phyloP scores from a whole-genome alignment of 73 alveolate species.

The Uronychia binucleata region DNA sequence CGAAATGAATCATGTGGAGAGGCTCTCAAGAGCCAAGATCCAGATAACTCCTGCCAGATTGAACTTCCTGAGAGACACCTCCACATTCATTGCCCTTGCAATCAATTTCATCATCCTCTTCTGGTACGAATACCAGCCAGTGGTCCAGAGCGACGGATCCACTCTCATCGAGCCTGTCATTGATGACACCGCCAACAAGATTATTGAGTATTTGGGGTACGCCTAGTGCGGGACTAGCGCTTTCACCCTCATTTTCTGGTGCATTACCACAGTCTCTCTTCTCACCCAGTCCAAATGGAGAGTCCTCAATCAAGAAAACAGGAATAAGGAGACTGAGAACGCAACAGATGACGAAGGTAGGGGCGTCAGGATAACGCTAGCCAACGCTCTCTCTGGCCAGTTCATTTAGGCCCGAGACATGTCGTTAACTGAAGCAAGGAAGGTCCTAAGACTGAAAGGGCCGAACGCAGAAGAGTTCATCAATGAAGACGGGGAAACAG shows the following conservation, averaged over 20 bases:
- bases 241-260: neutral
- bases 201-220: neutral
- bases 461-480: slow-evolving; percentile 58
- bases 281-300: slow-evolving; percentile 34
- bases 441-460: slow-evolving; percentile 46
- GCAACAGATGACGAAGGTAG: slow-evolving; percentile 7
- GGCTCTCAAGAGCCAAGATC: slow-evolving; percentile 35
- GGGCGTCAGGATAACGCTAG: neutral
- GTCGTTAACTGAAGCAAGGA: slow-evolving; percentile 49
- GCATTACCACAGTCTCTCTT: slow-evolving; percentile 7
- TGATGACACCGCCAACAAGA: neutral
- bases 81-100: slow-evolving; percentile 36
- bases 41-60: slow-evolving; percentile 56
- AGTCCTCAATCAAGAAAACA: slow-evolving; percentile 19
- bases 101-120: slow-evolving; percentile 35
- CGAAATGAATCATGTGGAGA: slow-evolving; percentile 92
- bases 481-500: slow-evolving; percentile 24
- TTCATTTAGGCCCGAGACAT: slow-evolving; percentile 23
- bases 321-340: slow-evolving; percentile 7
- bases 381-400: too few species aligned
- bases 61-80: slow-evolving; percentile 49
- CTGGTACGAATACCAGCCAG: slow-evolving; percentile 3
- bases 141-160: neutral
- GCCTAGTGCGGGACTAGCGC: neutral
- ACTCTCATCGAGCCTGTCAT: neutral